Percentiles rank a stretch among this genome's conserved stretches.
Evolutionary conservation across 129 eudicot species (phyloP).

Genomic region (Cynara cardunculus): DNA sequence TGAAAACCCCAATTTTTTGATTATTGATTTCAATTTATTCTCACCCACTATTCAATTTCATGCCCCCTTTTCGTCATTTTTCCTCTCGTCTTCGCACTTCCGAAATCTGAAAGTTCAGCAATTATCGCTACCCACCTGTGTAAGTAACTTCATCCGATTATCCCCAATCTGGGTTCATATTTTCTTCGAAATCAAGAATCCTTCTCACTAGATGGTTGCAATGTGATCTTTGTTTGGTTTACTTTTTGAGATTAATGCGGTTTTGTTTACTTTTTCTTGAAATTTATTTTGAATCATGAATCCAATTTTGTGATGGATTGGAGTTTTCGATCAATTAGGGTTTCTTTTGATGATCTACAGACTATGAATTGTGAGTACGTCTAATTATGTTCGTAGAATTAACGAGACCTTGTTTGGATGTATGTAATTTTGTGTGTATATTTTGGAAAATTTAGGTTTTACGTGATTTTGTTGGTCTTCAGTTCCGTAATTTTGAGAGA

Average conservation of each 20-base stretch:
- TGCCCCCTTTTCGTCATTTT: slow-evolving; percentile 1
- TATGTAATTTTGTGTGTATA: neutral
- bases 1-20: neutral
- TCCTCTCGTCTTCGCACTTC: slow-evolving; percentile 15
- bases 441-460: neutral
- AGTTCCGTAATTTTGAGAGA: neutral
- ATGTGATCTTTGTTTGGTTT: neutral
- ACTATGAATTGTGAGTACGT: neutral
- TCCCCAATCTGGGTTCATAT: neutral
- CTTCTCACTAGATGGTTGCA: neutral
- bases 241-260: neutral
- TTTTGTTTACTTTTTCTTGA: neutral
- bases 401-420: neutral
- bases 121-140: slow-evolving; percentile 11
- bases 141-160: slow-evolving; percentile 17
- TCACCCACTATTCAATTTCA: slow-evolving; percentile 10
- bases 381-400: neutral
- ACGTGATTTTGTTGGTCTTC: slow-evolving; percentile 10
- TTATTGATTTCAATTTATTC: neutral
- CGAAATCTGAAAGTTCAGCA: slow-evolving; percentile 9
- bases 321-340: neutral
- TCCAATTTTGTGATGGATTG: neutral
- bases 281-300: neutral
- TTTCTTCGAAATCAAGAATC: neutral
- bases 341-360: neutral